These are phyloP conservation scores for Aspergillus hortae DNA, from an alignment of 2,329 filamentous ascomycete species.

Conservation along the genomic window DNA sequence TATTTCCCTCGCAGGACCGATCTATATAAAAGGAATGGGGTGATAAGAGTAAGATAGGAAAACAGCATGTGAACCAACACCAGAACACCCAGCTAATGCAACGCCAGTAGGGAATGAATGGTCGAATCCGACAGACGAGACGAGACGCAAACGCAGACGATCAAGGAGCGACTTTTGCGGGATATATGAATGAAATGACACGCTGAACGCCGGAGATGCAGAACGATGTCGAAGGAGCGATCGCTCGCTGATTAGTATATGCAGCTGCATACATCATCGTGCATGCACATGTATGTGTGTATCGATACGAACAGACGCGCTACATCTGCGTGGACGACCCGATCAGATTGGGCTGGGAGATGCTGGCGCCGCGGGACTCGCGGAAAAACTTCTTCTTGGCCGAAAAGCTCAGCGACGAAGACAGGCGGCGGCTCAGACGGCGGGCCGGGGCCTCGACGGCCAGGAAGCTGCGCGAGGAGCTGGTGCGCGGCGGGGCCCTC, in stretches of 20 bases:
- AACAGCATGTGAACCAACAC: conserved; percentile 1
- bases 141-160: neutral
- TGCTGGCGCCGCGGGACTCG: conserved; percentile 18
- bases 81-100: conserved; percentile 11
- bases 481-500: conserved; percentile 6
- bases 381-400: conserved; percentile 13
- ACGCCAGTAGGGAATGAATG: conserved; percentile 3
- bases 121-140: neutral
- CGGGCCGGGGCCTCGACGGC: conserved; percentile 22
- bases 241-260: neutral
- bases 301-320: neutral
- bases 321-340: conserved; percentile 28
- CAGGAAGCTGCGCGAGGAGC: conserved; percentile 15
- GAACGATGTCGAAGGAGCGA: neutral
- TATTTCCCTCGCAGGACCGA: neutral
- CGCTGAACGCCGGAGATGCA: conserved; percentile 4
- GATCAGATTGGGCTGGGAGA: conserved; percentile 33
- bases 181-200: conserved; percentile 2
- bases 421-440: conserved; percentile 24
- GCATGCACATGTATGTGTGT: neutral
- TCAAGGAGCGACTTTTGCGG: conserved; percentile 5
- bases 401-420: conserved; percentile 21
- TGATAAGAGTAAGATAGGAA: neutral
- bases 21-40: no score
- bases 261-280: neutral